These are phyloP conservation scores for Pisolithus marmoratus DNA, from an alignment of 768 basidiomycete genomes.

Conservation along the genomic window DNA sequence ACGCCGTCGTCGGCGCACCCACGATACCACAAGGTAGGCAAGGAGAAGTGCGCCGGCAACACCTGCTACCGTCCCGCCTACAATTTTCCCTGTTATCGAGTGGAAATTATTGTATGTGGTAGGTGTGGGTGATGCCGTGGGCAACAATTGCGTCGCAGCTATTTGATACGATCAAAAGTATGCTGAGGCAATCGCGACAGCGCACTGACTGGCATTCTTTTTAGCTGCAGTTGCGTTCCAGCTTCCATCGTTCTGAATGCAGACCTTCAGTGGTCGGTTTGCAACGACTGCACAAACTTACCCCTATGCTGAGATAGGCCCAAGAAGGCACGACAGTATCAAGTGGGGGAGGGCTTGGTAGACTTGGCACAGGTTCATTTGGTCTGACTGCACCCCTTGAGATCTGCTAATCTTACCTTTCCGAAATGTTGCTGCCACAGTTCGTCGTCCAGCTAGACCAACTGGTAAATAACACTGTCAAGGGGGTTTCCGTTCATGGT, in stretches of 20 bases:
- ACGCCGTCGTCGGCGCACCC: conserved; percentile 15
- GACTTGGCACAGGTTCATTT: conserved; percentile 4
- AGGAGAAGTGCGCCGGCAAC: conserved; percentile 8
- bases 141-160: not conserved
- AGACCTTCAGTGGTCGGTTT: not conserved
- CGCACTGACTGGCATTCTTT: not conserved
- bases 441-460: conserved; percentile 3
- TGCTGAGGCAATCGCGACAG: not conserved
- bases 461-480: not conserved
- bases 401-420: not conserved
- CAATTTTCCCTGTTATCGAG: conserved; percentile 11
- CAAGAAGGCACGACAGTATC: conserved; percentile 21
- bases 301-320: conserved; percentile 18
- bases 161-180: not conserved
- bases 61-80: conserved; percentile 16
- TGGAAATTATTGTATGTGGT: not conserved
- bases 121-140: not conserved
- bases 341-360: conserved; percentile 17
- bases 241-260: not conserved
- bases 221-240: conserved; percentile 4
- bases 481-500: not conserved
- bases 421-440: not conserved
- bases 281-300: not conserved
- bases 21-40: conserved; percentile 7
- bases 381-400: not conserved